Percentiles rank a stretch among this genome's conserved stretches.
These are phyloP conservation scores for Ophiostoma himal-ulmi DNA, from an alignment of 2,329 filamentous ascomycete species.

Conservation along the genomic window DNA sequence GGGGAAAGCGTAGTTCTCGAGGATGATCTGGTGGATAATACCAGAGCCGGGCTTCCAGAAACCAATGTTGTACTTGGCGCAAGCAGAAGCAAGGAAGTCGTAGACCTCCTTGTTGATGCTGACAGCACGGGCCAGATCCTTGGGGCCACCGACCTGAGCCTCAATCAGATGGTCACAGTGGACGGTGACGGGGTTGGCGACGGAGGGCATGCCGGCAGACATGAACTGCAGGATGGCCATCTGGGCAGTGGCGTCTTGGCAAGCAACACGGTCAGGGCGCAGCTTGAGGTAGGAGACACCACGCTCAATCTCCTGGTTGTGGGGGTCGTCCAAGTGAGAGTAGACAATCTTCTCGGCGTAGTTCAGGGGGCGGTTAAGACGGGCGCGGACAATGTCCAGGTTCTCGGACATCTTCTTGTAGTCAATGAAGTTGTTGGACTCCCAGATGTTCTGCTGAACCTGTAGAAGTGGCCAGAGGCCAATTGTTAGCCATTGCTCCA, in stretches of 20 bases:
- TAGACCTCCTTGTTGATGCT: constrained; percentile 99
- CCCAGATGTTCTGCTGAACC: constrained; percentile 94
- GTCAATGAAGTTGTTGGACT: constrained; percentile 96
- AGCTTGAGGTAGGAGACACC: constrained; percentile 94
- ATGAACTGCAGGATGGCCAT: constrained; percentile 99
- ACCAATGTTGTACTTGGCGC: constrained; percentile 99
- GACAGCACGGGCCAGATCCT: constrained; percentile 87
- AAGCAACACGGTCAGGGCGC: constrained; percentile 93
- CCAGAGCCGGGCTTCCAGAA: constrained; percentile 99
- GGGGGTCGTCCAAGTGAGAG: constrained; percentile 95
- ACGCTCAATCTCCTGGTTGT: constrained; percentile 93
- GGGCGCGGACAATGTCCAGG: constrained; percentile 78
- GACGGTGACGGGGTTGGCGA: constrained; percentile 90
- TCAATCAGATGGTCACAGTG: constrained; percentile 99
- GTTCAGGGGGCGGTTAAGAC: constrained; percentile 88
- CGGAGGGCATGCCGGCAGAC: constrained; percentile 92
- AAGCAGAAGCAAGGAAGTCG: constrained; percentile 88
- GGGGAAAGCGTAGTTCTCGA: constrained; percentile 99
- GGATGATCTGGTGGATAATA: constrained; percentile 98
- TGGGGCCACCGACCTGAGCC: constrained; percentile 84
- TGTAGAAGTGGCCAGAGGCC: constrained; percentile 29
- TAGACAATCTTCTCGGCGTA: constrained; percentile 99
- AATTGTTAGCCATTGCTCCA: constrained; percentile 15
- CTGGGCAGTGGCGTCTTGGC: constrained; percentile 98
- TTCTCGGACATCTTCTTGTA: constrained; percentile 99